These are phyloP conservation scores for Prunus mira DNA, from an alignment of 306 rosid species.

Conservation along the genomic window DNA sequence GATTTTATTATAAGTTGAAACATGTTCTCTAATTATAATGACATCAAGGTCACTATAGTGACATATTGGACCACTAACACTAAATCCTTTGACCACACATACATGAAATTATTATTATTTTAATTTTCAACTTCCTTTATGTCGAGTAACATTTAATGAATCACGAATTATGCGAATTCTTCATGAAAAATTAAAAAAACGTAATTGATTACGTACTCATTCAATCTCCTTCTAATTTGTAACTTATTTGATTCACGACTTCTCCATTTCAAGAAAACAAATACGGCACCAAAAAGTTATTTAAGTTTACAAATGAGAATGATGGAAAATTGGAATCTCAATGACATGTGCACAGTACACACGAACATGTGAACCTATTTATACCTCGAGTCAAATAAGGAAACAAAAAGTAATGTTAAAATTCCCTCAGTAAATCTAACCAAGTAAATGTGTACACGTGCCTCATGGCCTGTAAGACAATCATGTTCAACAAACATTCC, in stretches of 20 bases:
- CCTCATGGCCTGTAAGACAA: neutral
- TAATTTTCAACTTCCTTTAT: no score
- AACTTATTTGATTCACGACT: no score
- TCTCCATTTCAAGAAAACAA: neutral
- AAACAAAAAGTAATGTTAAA: neutral
- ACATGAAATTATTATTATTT: no score
- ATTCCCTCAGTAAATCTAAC: neutral
- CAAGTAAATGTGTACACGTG: neutral
- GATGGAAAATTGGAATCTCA: neutral
- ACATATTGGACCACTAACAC: no score
- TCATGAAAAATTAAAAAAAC: accelerated
- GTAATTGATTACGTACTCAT: no score
- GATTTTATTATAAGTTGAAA: neutral
- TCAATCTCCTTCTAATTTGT: no score
- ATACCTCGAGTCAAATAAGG: neutral
- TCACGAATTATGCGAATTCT: no score
- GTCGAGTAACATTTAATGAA: no score
- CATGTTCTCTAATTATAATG: neutral
- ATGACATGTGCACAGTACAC: neutral
- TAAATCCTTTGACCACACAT: no score
- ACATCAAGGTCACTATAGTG: neutral
- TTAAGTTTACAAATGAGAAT: neutral
- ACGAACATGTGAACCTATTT: neutral
- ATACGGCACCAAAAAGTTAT: neutral
- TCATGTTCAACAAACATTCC: neutral